These are phyloP conservation scores for Theileria parva DNA, from an alignment of 169 alveolate species.

Conservation along the genomic window DNA sequence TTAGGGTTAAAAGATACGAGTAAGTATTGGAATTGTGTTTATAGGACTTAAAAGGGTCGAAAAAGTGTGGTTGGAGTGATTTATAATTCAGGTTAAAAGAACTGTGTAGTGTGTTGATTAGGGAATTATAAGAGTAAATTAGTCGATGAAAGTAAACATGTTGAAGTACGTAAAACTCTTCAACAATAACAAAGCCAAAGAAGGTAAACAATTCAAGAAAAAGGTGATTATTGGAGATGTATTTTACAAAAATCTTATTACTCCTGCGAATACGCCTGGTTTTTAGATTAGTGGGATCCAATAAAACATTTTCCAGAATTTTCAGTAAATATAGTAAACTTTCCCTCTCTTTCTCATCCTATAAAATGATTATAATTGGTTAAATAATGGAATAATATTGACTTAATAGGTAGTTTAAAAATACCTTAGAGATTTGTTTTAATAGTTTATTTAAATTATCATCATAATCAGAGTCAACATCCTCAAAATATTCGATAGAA, in stretches of 20 bases:
- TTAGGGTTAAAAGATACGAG: slow-evolving; percentile 14
- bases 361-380: background rate
- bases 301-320: slow-evolving; percentile 51
- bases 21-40: slow-evolving; percentile 39
- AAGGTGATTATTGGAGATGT: slow-evolving; percentile 22
- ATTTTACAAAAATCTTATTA: slow-evolving; percentile 19
- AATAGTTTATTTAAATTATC: background rate
- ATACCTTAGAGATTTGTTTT: slow-evolving; percentile 12
- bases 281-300: slow-evolving; percentile 47
- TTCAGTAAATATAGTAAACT: slow-evolving; percentile 27
- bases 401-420: background rate
- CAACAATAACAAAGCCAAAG: slow-evolving; percentile 35
- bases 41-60: slow-evolving; percentile 68
- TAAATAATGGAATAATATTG: background rate
- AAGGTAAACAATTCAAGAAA: slow-evolving; percentile 19
- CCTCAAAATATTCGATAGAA: slow-evolving; percentile 41
- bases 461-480: background rate
- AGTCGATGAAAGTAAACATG: slow-evolving; percentile 47
- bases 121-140: slow-evolving; percentile 13
- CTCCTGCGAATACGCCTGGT: slow-evolving; percentile 38
- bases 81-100: slow-evolving; percentile 11
- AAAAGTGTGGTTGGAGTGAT: slow-evolving; percentile 58
- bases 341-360: slow-evolving; percentile 14
- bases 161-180: slow-evolving; percentile 37
- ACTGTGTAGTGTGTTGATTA: slow-evolving; percentile 30